phyloP scores from a whole-genome alignment of 805 yeast genomes.

The Ogataea ganodermae region DNA sequence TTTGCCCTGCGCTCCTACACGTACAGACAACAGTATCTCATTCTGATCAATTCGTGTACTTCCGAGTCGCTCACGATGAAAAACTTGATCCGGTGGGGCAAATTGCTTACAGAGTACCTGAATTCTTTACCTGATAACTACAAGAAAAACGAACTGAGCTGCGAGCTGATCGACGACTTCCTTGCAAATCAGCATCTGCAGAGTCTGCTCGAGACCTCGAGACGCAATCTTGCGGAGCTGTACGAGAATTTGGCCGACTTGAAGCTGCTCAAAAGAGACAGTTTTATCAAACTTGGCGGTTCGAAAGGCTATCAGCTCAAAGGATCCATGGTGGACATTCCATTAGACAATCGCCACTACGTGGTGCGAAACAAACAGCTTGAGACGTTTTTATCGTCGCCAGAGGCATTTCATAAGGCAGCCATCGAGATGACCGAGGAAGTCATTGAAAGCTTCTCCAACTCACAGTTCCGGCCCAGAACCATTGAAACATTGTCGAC shows the following conservation, averaged over 20 bases:
- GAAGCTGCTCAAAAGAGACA: slow-evolving; percentile 48
- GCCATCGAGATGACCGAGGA: slow-evolving; percentile 58
- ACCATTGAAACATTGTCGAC: slow-evolving; percentile 73
- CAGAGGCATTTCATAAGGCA: slow-evolving; percentile 38
- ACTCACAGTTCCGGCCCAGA: slow-evolving; percentile 54
- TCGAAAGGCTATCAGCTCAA: slow-evolving; percentile 32
- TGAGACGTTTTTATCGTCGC: slow-evolving; percentile 31
- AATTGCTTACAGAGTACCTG: slow-evolving; percentile 27
- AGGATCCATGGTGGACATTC: slow-evolving; percentile 32
- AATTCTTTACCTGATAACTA: slow-evolving; percentile 27
- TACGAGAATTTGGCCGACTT: slow-evolving; percentile 51
- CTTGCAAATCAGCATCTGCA: slow-evolving; percentile 25
- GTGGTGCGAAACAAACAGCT: slow-evolving; percentile 21
- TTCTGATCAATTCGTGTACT: slow-evolving; percentile 29
- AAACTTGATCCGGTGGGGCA: slow-evolving; percentile 33
- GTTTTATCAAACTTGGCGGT: slow-evolving; percentile 39
- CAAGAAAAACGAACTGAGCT: slow-evolving; percentile 44
- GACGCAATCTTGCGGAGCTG: slow-evolving; percentile 29
- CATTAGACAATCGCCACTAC: slow-evolving; percentile 17
- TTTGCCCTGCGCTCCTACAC: slow-evolving; percentile 26
- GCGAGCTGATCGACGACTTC: slow-evolving; percentile 44
- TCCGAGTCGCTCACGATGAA: slow-evolving; percentile 32
- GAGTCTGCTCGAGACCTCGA: slow-evolving; percentile 23
- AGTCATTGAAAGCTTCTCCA: slow-evolving; percentile 53
- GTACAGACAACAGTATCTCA: slow-evolving; percentile 22